A percentile compares a stretch with the other conserved stretches of the same genome.
Evolutionary conservation across 768 basidiomycete genomes (phyloP).

Genomic region (Naganishia onofrii): DNA sequence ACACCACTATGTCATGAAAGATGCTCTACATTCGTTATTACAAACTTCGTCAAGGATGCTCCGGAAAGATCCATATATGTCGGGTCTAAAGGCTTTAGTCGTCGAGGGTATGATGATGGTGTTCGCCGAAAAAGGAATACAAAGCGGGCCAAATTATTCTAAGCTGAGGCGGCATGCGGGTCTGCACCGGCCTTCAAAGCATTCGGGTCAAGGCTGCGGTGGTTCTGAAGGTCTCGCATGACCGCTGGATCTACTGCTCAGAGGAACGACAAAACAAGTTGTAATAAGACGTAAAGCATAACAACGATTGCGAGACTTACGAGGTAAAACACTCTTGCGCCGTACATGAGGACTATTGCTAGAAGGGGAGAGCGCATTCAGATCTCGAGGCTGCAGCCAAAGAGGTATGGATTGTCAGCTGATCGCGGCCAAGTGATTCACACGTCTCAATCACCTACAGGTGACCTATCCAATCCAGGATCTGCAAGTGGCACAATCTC

Average conservation of each 20-base stretch:
- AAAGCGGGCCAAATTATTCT: not conserved
- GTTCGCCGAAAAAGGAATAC: conserved; percentile 8
- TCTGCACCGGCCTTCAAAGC: not conserved
- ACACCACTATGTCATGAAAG: not conserved
- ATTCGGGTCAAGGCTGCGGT: conserved; percentile 28
- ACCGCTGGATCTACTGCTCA: conserved; percentile 47
- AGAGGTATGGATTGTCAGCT: not conserved
- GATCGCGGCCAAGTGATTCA: conserved; percentile 1
- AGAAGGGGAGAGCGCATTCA: conserved; percentile 40
- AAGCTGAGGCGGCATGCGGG: not conserved
- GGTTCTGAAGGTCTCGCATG: conserved; percentile 45
- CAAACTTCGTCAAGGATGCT: not conserved
- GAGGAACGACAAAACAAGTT: not conserved
- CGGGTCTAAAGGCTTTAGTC: not conserved
- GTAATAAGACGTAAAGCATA: conserved; percentile 10
- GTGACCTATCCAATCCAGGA: conserved; percentile 56
- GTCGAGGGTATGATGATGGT: conserved; percentile 2
- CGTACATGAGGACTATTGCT: conserved; percentile 71
- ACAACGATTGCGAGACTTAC: conserved; percentile 53
- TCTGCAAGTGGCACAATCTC: conserved; percentile 90
- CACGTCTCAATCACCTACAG: conserved; percentile 27
- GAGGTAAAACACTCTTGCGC: conserved; percentile 90
- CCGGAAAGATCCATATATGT: not conserved
- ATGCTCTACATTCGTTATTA: conserved; percentile 5
- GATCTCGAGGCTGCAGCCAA: conserved; percentile 29